A percentile compares a stretch with the other conserved stretches of the same genome.
These are phyloP conservation scores for Tulasnella sp. DNA, from an alignment of 768 basidiomycete species.

Conservation along the genomic window DNA sequence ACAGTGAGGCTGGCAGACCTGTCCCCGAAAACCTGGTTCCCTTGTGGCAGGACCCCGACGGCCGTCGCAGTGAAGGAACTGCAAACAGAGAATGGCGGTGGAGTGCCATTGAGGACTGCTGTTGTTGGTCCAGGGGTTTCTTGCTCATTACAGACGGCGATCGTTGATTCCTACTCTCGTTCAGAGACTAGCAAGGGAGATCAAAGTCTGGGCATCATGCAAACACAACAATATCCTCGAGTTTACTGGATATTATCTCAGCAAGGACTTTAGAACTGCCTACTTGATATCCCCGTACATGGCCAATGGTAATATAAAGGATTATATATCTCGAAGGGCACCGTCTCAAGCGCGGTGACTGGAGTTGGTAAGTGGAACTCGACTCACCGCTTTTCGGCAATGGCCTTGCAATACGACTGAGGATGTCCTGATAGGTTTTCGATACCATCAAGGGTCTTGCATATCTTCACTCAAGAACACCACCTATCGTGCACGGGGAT, in stretches of 20 bases:
- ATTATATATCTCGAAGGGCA: not conserved
- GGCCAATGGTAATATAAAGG: not conserved
- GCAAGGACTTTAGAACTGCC: not conserved
- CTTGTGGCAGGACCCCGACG: not conserved
- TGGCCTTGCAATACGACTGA: not conserved
- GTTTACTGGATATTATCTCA: not conserved
- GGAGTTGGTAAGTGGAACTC: not conserved
- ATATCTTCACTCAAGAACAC: not conserved
- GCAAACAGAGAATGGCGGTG: not conserved
- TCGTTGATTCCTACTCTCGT: not conserved
- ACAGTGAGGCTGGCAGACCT: not conserved
- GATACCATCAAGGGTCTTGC: not conserved
- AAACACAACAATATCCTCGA: not conserved
- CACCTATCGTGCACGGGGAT: not conserved
- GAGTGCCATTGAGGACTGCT: not conserved
- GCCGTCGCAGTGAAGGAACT: not conserved
- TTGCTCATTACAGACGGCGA: not conserved
- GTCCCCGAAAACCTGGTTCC: not conserved
- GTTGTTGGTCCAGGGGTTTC: not conserved
- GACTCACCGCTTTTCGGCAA: not conserved
- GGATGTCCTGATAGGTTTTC: not conserved
- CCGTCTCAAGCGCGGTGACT: not conserved
- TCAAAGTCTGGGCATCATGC: not conserved
- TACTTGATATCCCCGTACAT: not conserved
- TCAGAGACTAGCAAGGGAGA: not conserved